Evolutionary conservation across 805 yeast genomes (phyloP), one percentile per base, ranked within the genome.

Genomic region (Candida caryicola): DNA sequence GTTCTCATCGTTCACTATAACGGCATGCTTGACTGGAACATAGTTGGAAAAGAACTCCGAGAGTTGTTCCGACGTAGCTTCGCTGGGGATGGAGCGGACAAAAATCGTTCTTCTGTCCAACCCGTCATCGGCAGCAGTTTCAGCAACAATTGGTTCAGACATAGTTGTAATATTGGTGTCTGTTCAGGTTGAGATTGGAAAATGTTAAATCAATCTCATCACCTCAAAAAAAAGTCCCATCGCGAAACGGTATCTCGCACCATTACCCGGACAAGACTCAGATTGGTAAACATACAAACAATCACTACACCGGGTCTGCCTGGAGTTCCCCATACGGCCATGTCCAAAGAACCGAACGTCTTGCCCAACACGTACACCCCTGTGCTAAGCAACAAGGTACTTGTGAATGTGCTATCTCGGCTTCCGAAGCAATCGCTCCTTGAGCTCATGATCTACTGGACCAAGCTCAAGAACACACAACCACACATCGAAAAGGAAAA

Each of bases 21-120:
- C 90, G 2, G 97, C 95, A 62, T 93, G 99, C 62, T 83, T 89
- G 9, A 91, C 95, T 5, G 99, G 99, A 4, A 87, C 91, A 65
- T 89, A 83, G 47, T 88, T 88, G 1, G 98, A 84, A 57, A 93
- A 93, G 61, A 74, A 89, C 49, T 85, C 86, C 1, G 91, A 74
- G 29, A 93, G 71, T 51, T 87, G 81, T 43, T 88, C 96, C 16
- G 82, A 77, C 1, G 95, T 84, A 5, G 89, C 95, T 29, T 77
- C 81, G 43, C 71, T 69, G 2, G 98, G 98, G 25, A 91, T 71
- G 3, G 90, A 75, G 47, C 98, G 77, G 30, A 93, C 95, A 59
- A 93, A 93, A 26, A 93, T 69, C 16, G 95, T 85, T 54, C 66
- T 73, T 49, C 77, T 67, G 44, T 77, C 82, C 39, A 77, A 60